phyloP scores from a whole-genome alignment of 805 yeast genomes.

The Candida pseudofarinosa region DNA sequence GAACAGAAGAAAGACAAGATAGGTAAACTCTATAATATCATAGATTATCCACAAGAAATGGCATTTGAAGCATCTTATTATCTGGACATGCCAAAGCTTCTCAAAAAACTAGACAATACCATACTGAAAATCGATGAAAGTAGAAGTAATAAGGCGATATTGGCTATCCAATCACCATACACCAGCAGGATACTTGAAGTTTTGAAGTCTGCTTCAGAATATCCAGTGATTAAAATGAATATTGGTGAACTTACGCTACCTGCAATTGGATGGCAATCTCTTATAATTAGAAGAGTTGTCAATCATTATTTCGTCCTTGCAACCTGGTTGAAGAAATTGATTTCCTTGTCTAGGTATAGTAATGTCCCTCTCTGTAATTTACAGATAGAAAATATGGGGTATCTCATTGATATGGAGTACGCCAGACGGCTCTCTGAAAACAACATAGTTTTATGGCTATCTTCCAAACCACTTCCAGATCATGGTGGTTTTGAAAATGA shows the following conservation, averaged over 20 bases:
- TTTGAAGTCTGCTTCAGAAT: slow-evolving; percentile 45
- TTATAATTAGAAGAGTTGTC: slow-evolving; percentile 58
- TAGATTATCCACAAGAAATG: slow-evolving; percentile 51
- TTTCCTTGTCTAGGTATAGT: slow-evolving; percentile 63
- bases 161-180: slow-evolving; percentile 73
- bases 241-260: slow-evolving; percentile 59
- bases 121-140: slow-evolving; percentile 54
- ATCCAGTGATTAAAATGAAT: slow-evolving; percentile 62
- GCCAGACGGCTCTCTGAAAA: slow-evolving; percentile 69
- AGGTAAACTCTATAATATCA: slow-evolving; percentile 38
- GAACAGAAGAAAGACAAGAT: slow-evolving; percentile 44
- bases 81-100: slow-evolving; percentile 51
- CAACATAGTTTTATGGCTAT: slow-evolving; percentile 90
- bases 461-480: slow-evolving; percentile 72
- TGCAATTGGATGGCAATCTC: slow-evolving; percentile 77
- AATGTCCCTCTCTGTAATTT: slow-evolving; percentile 85
- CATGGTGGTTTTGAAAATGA: slow-evolving; percentile 79
- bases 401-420: slow-evolving; percentile 78
- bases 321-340: slow-evolving; percentile 64
- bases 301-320: slow-evolving; percentile 73
- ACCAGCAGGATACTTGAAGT: slow-evolving; percentile 42
- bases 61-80: slow-evolving; percentile 53
- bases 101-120: slow-evolving; percentile 52
- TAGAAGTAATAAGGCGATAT: slow-evolving; percentile 58
- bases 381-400: slow-evolving; percentile 70